These are phyloP conservation scores for Irpex sp. DNA, from an alignment of 1,284 basidiomycete genomes.

Conservation along the genomic window DNA sequence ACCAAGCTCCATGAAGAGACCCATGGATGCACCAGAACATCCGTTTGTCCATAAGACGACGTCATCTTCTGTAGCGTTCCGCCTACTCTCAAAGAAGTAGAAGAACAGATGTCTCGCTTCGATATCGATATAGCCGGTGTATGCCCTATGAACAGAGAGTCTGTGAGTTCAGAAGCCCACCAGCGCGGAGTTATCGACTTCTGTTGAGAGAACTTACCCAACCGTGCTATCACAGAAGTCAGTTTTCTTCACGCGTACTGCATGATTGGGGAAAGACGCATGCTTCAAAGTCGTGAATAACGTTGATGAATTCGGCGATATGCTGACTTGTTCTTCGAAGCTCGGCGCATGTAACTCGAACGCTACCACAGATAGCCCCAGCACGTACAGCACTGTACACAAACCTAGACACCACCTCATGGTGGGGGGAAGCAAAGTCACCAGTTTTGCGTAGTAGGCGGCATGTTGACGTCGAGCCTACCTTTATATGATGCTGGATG, in stretches of 20 bases:
- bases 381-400: too few species aligned
- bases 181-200: not conserved
- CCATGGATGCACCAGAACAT: conserved; percentile 45
- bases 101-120: conserved; percentile 55
- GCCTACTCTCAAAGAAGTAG: conserved; percentile 76
- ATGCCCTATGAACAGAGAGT: conserved; percentile 2
- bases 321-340: conserved; percentile 22
- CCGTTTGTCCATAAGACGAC: conserved; percentile 69
- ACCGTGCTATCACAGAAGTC: conserved; percentile 23
- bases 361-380: too few species aligned
- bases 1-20: conserved; percentile 65
- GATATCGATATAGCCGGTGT: conserved; percentile 62
- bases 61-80: conserved; percentile 61
- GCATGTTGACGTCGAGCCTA: too few species aligned
- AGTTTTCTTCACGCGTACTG: conserved; percentile 45
- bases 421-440: too few species aligned
- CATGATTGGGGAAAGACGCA: conserved; percentile 50
- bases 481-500: too few species aligned
- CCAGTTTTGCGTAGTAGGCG: too few species aligned
- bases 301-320: conserved; percentile 31
- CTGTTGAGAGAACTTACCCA: conserved; percentile 13
- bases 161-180: not conserved
- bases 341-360: not conserved
- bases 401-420: too few species aligned
- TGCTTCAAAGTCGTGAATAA: conserved; percentile 48